Conservation (phyloP, 768 basidiomycete species). For the Leccinum truebloodii region DNA sequence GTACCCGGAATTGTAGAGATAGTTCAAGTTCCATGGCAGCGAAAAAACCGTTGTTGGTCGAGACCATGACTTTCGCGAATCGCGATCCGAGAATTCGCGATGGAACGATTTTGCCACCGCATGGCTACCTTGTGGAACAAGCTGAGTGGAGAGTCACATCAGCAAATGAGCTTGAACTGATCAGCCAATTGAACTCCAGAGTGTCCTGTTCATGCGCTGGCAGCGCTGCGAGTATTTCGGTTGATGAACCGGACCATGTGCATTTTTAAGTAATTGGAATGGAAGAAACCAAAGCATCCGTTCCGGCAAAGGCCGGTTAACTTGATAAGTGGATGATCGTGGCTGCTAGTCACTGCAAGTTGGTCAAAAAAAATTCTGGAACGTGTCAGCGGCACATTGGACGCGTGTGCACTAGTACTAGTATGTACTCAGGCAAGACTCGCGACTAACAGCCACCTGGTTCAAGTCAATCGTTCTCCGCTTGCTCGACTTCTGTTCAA, state of each 20-base stretch:
- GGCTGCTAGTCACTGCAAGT: not conserved
- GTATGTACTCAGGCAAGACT: not conserved
- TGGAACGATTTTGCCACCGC: not conserved
- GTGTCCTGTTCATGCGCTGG: not conserved
- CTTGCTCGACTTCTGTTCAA: no score
- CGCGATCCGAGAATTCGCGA: no score
- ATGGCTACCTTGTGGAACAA: conserved; percentile 10
- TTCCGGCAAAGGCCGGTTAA: not conserved
- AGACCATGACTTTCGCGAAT: not conserved
- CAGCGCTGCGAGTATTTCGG: not conserved
- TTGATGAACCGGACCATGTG: not conserved
- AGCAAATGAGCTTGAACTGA: not conserved
- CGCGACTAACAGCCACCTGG: no score
- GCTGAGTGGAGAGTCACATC: not conserved
- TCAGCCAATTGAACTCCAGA: not conserved
- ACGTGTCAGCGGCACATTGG: not conserved
- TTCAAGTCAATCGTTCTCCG: no score
- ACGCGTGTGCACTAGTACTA: not conserved
- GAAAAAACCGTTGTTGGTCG: not conserved
- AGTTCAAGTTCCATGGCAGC: not conserved
- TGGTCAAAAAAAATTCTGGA: not conserved
- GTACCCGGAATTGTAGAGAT: not conserved
- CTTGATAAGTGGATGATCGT: not conserved
- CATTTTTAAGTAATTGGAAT: not conserved
- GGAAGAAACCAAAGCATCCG: not conserved